Base-by-base conservation (phyloP, 2,329 filamentous ascomycete genomes). In the Cercospora zeina region DNA sequence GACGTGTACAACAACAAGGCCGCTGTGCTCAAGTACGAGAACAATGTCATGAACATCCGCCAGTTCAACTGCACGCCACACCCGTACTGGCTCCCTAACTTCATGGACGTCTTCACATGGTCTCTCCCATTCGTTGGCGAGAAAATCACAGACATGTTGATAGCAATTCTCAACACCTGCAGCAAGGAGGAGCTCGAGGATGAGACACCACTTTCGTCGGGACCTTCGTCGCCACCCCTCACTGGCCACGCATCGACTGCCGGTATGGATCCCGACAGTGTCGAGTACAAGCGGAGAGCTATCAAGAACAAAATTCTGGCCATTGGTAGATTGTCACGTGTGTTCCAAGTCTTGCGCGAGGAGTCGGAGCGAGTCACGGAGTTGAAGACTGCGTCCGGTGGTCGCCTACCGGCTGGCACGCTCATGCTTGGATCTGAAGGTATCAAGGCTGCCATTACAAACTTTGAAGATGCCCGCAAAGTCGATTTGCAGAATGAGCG, bases 101-200 rank as follows among this genome's bases (percentile, higher is more conserved):
- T 99, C 76, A 99, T 99, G 95, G 95, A 99, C 74, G 95, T 99
- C 66, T 99, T 99, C 76, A 99, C 95, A n/a, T 99, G 95, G 95
- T 99, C 95, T 34, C 83, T 99, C 64, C 95, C 95, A 0, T 99
- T 99, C 78, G 95, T 99, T 24, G 93, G 95, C 65, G 95, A 99
- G 79, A 99, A 99, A 84, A 81, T 99, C 73, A 97, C 95, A 16
- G 95, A 99, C 74, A 99, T 99, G 95, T 87, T 99, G 68, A 97
- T 99, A 75, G 93, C 93, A 45, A 99, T 99, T 73, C 83, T 99
- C 70, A 97, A 96, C 81, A 97, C 91, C 16, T 97, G 93, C 81
- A 97, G 95, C n/a, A 96, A 99, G 79, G 95, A 99, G 73, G 80
- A 99, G 77, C 87, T 99, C 59, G 91, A 96, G 75, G 90, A 93